A percentile compares a stretch with the other conserved stretches of the same genome.
Evolutionary conservation across 192 early-diverging fungal genomes (phyloP).

Genomic region (Fimicolochytrium jonesii): DNA sequence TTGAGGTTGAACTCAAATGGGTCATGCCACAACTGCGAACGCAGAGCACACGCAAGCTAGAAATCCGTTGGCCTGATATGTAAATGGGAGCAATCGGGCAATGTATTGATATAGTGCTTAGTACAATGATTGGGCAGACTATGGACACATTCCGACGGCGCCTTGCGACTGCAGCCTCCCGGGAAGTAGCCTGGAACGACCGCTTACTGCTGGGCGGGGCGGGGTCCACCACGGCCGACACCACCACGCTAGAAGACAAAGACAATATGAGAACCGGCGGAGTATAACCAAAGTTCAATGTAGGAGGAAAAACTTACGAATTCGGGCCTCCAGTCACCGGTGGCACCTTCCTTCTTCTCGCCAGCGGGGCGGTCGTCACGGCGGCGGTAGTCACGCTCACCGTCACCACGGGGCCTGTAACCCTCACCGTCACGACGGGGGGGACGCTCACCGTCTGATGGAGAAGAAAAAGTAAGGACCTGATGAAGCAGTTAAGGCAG

Average conservation of each 20-base stretch:
- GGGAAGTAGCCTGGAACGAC: no score
- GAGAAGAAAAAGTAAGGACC: constrained; percentile 5
- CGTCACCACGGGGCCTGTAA: constrained; percentile 23
- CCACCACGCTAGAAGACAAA: constrained; percentile 65
- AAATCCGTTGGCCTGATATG: no score
- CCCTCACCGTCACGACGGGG: constrained; percentile 56
- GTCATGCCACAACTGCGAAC: no score
- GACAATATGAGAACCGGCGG: not conserved
- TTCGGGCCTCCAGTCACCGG: constrained; percentile 91
- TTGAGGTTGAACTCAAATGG: no score
- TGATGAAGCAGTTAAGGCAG: not conserved
- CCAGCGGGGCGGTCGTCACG: constrained; percentile 64
- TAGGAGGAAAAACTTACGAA: constrained; percentile 59
- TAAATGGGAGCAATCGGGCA: no score
- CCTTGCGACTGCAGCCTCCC: no score
- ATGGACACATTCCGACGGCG: no score
- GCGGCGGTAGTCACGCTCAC: constrained; percentile 74
- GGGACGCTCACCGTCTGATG: constrained; percentile 67
- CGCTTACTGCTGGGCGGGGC: constrained; percentile 16
- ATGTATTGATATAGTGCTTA: no score
- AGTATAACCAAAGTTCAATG: not conserved
- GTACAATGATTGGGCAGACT: no score
- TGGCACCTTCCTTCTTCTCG: constrained; percentile 85
- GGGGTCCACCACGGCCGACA: constrained; percentile 73
- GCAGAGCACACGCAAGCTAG: no score